Evolutionary conservation across 768 basidiomycete genomes (phyloP), one percentile per base, ranked within the genome.

Genomic region (Leccinum uliginosum): DNA sequence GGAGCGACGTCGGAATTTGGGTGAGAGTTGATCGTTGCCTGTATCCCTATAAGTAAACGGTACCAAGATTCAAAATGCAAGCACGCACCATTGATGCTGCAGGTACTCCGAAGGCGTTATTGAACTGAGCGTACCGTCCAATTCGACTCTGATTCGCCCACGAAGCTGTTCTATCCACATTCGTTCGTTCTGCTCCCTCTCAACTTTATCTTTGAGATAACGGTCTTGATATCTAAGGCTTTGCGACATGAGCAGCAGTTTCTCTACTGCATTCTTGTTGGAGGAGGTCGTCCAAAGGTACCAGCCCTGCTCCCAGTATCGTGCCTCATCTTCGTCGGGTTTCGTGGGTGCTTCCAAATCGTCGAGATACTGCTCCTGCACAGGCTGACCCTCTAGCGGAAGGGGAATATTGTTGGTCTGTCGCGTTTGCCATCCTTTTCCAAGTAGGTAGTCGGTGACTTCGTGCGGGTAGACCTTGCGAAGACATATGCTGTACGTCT

Each of bases 251-350:
- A 76, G 74, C 17, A 80, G 71, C 50, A 84, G 69, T 63, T 82
- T 83, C 65, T 85, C 80, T 60, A 78, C 74, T 8, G 79, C 76
- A 11, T 79, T 81, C 67, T 74, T 75, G 49, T 77, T 75, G 50
- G 77, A 83, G 53, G 75, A 76, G 15, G 81, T 80, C 51, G 81
- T 78, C 87, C 87, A 90, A 43, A 91, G 63, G 65, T 91, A 91
- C 79, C 81, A 86, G 5, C 89, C 88, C 63, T 84, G 82, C 55
- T 87, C 78, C 89, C 89, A 91, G 63, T 80, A 78, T 59, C 80
- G 67, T 15, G 58, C 83, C 43, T 73, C 75, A 21, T 80, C 74
- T 38, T 59, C 71, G 56, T 56, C 71, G 23, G 64, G 45, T 57
- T 48, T 61, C 6, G 69, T 27, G 29, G 58, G 43, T 21, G 49